phyloP scores from a whole-genome alignment of 169 alveolate genomes.

The Cryptosporidium felis region DNA sequence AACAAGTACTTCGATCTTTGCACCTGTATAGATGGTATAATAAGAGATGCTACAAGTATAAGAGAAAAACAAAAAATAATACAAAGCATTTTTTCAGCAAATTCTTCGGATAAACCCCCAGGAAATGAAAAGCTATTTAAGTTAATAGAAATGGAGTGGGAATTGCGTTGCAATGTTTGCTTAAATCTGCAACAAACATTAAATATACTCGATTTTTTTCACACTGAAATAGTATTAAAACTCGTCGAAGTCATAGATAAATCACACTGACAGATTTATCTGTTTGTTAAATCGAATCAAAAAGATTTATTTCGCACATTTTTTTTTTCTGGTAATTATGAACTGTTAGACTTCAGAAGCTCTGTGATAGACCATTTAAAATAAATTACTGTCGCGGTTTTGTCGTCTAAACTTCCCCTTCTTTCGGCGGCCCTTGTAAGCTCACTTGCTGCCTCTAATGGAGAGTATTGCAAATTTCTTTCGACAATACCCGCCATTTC shows the following conservation, averaged over 20 bases:
- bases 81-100: slow-evolving; percentile 9
- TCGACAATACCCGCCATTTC: slow-evolving; percentile 14
- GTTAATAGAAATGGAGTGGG: slow-evolving; percentile 66
- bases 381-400: slow-evolving; percentile 55
- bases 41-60: slow-evolving; percentile 27
- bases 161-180: slow-evolving; percentile 48
- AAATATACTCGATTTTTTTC: slow-evolving; percentile 16
- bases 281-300: no score
- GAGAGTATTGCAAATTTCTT: slow-evolving; percentile 12
- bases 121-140: slow-evolving; percentile 17
- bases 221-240: slow-evolving; percentile 1
- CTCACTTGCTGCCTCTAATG: slow-evolving; percentile 26
- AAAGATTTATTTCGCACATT: neutral
- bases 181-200: slow-evolving; percentile 13
- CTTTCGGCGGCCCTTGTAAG: slow-evolving; percentile 48
- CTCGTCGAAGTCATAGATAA: neutral
- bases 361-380: slow-evolving; percentile 62
- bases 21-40: neutral
- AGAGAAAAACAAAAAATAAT: slow-evolving; percentile 54
- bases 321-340: neutral
- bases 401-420: slow-evolving; percentile 60
- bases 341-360: neutral
- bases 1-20: neutral
- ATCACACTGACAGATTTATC: no score
- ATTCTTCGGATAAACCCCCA: neutral